Percentiles rank a stretch among this genome's conserved stretches.
These are phyloP conservation scores for Penicillium sp. DNA, from an alignment of 2,329 filamentous ascomycete species.

Conservation along the genomic window DNA sequence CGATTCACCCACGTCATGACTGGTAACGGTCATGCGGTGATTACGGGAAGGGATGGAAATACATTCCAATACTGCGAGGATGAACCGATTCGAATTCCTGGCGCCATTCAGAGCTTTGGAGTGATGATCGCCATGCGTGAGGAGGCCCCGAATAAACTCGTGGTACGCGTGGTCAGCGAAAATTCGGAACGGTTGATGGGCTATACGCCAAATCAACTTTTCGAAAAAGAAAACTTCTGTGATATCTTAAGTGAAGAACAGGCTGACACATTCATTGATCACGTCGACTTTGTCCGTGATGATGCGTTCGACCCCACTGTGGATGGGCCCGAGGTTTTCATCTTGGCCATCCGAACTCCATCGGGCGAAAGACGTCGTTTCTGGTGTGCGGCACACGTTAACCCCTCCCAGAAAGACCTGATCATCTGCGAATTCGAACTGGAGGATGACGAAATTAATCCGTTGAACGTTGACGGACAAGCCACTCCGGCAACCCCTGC, in stretches of 20 bases:
- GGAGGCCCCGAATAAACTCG: conserved; percentile 65
- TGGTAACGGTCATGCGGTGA: conserved; percentile 76
- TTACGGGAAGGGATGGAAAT: conserved; percentile 73
- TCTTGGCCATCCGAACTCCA: conserved; percentile 67
- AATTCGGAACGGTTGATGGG: conserved; percentile 76
- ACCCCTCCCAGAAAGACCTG: conserved; percentile 65
- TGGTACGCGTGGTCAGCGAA: conserved; percentile 75
- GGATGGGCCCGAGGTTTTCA: conserved; percentile 85
- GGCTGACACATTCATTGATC: conserved; percentile 78
- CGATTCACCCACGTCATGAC: conserved; percentile 79
- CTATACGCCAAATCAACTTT: conserved; percentile 74
- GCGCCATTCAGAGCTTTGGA: conserved; percentile 80
- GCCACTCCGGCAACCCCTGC: conserved; percentile 20
- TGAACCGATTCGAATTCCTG: conserved; percentile 82
- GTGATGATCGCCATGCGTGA: conserved; percentile 68
- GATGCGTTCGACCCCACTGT: conserved; percentile 72
- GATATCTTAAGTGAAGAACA: conserved; percentile 83
- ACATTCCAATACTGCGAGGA: conserved; percentile 81
- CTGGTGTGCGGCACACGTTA: conserved; percentile 86
- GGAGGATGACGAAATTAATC: conserved; percentile 71
- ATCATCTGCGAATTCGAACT: conserved; percentile 88
- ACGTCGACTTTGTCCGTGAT: conserved; percentile 84
- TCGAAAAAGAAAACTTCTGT: conserved; percentile 72
- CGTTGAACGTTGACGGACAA: conserved; percentile 22
- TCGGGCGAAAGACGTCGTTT: conserved; percentile 63